Percentiles rank a stretch among this genome's conserved stretches.
phyloP scores from a whole-genome alignment of 306 rosid species.

The Fagus sylvatica region DNA sequence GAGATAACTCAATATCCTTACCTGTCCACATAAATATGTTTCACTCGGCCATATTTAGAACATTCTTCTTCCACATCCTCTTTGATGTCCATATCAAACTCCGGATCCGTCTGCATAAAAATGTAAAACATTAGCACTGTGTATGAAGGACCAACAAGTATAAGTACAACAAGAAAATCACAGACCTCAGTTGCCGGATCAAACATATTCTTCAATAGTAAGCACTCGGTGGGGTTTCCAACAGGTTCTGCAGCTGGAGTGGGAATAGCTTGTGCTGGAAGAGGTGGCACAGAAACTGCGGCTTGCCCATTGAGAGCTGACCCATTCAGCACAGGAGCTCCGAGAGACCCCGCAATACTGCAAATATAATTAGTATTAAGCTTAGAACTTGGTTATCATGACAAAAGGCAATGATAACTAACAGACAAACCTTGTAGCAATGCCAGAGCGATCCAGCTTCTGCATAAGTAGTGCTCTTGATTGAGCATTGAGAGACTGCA shows the following conservation, averaged over 20 bases:
- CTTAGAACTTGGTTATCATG: not conserved
- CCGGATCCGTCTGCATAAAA: conserved; percentile 73
- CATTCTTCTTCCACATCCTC: conserved; percentile 98
- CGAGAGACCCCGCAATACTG: conserved; percentile 71
- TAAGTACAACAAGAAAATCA: conserved; percentile 15
- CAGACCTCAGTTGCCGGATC: conserved; percentile 92
- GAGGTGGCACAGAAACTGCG: conserved; percentile 42
- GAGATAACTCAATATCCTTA: conserved; percentile 41
- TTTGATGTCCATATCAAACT: conserved; percentile 85
- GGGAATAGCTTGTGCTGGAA: conserved; percentile 54
- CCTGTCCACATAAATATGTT: conserved; percentile 95
- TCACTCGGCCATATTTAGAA: conserved; percentile 86
- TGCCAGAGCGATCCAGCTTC: conserved; percentile 89
- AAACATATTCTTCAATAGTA: conserved; percentile 90
- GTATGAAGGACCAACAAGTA: conserved; percentile 13
- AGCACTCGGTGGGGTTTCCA: conserved; percentile 88
- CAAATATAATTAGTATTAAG: conserved; percentile 22
- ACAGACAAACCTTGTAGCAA: conserved; percentile 68
- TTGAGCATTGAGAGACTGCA: conserved; percentile 94
- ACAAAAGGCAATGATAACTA: conserved; percentile 2
- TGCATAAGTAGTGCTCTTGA: conserved; percentile 95
- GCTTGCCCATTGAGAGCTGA: conserved; percentile 65
- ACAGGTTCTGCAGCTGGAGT: conserved; percentile 56
- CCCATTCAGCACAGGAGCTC: conserved; percentile 69
- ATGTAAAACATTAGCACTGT: conserved; percentile 16